Base-by-base conservation (phyloP, 1,139 yeast genomes). In the Debaryomyces nepalensis region DNA sequence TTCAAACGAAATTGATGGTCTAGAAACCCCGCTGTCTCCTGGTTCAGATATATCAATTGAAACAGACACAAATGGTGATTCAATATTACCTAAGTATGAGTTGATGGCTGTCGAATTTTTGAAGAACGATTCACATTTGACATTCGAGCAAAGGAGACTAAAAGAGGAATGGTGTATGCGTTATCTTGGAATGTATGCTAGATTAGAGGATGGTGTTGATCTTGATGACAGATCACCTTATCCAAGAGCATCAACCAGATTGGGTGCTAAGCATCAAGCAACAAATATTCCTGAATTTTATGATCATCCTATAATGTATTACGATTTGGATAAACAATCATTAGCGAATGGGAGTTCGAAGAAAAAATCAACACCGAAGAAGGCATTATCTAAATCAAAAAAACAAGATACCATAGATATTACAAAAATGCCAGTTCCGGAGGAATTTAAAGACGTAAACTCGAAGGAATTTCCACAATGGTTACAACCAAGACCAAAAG, bases 141-240 rank as follows among this genome's bases (percentile, higher is more conserved):
- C 81, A 0, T 58, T 77, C 15, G 66, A 68, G 23, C 66, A 79
- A 48, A 60, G 87, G 48, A 57, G 88, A 44, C 59, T 73, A 19
- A 52, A 65, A 22, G 87, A 82, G 59, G 88, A 82, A 56, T 89
- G 96, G 96, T 84, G 84, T 6, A 85, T 83, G 71, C 64, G 96
- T 48, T 89, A 87, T 55, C 70, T 87, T 33, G 96, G 96, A 1
- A 76, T 83, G 66, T 88, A 88, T 61, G 80, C 91, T 1, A 74
- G 80, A 44, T 62, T 87, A 23, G 95, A 87, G 55, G 96, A 88
- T 60, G 89, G 87, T 0, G 74, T 88, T 26, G 96, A 88, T 55
- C 57, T 81, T 9, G 90, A 87, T 47, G 96, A 87, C 55, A 68
- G 93, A 32, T 67, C 74, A 3, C 91, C 93, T 1, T 85, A 85